A percentile compares a stretch with the other conserved stretches of the same genome.
Evolutionary conservation across 2,329 filamentous ascomycete genomes (phyloP).

Genomic region (Parastagonospora avenae): DNA sequence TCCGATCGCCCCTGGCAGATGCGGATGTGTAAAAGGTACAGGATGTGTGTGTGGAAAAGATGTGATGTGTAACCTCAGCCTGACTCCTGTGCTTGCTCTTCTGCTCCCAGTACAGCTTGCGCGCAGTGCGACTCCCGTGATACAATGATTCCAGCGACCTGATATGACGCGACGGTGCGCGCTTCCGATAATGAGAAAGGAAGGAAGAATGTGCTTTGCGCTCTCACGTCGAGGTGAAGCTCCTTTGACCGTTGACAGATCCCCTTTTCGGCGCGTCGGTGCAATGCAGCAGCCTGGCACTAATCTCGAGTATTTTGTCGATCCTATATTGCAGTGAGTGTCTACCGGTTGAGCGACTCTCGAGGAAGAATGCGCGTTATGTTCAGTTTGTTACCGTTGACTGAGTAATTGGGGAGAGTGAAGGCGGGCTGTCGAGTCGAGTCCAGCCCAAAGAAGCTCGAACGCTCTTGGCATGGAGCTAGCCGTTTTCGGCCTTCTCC

Average conservation of each 20-base stretch:
- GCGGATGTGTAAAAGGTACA: constrained; percentile 45
- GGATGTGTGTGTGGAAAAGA: constrained; percentile 35
- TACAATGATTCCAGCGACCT: constrained; percentile 33
- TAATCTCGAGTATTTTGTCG: background rate
- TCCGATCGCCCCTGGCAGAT: constrained; percentile 50
- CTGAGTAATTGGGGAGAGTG: constrained; percentile 7
- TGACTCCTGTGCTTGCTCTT: constrained; percentile 31
- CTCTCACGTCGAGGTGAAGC: constrained; percentile 17
- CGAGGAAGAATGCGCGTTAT: background rate
- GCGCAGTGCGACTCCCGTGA: constrained; percentile 23
- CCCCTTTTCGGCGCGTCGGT: constrained; percentile 12
- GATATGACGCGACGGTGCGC: constrained; percentile 24
- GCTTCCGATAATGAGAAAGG: constrained; percentile 28
- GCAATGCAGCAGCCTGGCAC: background rate
- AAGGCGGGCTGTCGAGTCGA: constrained; percentile 17
- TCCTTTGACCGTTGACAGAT: constrained; percentile 13
- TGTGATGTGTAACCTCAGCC: constrained; percentile 35
- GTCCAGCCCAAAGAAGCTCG: constrained; percentile 12
- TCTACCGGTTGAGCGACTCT: background rate
- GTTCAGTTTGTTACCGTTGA: background rate
- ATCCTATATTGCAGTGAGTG: constrained; percentile 1
- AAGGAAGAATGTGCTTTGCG: constrained; percentile 18
- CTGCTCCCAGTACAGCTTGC: constrained; percentile 33
- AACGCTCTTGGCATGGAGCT: constrained; percentile 18
- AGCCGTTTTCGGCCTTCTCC: constrained; percentile 26